Base-by-base conservation (phyloP, 2,329 filamentous ascomycete genomes). In the Aspergillus novofumigatus region DNA sequence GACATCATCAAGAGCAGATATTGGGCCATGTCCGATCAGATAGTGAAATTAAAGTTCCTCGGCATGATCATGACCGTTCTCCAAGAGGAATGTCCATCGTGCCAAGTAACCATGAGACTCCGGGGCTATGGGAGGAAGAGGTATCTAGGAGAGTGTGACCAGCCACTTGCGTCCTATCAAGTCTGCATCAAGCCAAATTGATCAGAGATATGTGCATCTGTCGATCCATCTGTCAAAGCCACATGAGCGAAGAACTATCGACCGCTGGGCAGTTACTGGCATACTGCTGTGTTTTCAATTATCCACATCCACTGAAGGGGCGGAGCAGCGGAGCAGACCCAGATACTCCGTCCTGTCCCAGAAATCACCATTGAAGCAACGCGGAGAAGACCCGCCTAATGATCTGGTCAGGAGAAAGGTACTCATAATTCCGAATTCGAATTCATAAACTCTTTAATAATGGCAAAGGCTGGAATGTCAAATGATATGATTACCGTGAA, bases 261-360 rank as follows among this genome's bases (percentile, higher is more conserved):
- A 38, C n/a, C 32, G 7, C n/a, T 2, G 21, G 25, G 51, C 26
- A 51, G 25, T 14, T 14, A 26, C 49, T 26, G 25, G 25, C 25
- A 26, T 26, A 26, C 25, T 32, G 8, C 51, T 7, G 51, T 42
- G 42, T 53, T n/a, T 26, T 53, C 25, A 38, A 38, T 14, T 38
- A n/a, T 20, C 41, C 41, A 48, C n/a, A 35, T 32, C 51, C 51
- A 35, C 49, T 51, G 42, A 8, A 7, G 51, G 26, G 41, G 51
- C 51, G 51, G 41, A 53, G 51, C 51, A 32, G 51, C 51, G 51
- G 41, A 53, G 51, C 42, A 32, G 17, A 20, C 20, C 26, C 14
- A 32, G 14, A 32, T 32, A 32, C 11, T 11, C 3, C 10, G 4
- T 32, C 3, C 11, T 32, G 29, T 14, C 29, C 29, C 29, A 32